These are phyloP conservation scores for Somion occarium DNA, from an alignment of 1,284 basidiomycete genomes.

Conservation along the genomic window DNA sequence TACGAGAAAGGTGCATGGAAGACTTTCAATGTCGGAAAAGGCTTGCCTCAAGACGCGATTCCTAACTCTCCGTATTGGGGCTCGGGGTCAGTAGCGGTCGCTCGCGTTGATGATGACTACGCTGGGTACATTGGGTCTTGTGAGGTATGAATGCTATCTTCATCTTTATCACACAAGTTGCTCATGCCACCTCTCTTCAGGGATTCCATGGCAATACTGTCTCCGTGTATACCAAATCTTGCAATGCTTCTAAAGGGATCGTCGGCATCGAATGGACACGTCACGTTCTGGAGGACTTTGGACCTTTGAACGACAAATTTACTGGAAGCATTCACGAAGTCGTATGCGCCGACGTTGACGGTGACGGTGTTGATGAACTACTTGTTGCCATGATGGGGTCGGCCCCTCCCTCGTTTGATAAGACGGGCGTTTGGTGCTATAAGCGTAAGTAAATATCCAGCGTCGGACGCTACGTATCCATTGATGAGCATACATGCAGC, in stretches of 20 bases:
- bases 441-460: conserved; percentile 16
- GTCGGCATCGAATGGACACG: conserved; percentile 22
- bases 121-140: conserved; percentile 26
- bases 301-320: conserved; percentile 18
- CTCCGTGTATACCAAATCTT: conserved; percentile 23
- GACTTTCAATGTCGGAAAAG: conserved; percentile 20
- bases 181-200: too few species aligned
- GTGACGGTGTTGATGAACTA: conserved; percentile 16
- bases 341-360: conserved; percentile 14
- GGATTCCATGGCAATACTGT: conserved; percentile 28
- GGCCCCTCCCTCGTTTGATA: conserved; percentile 3
- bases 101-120: conserved; percentile 21
- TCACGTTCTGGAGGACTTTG: conserved; percentile 24
- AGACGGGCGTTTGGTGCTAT: conserved; percentile 13
- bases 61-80: conserved; percentile 21
- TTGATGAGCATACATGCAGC: conserved; percentile 15
- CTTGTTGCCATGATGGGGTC: conserved; percentile 26
- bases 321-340: conserved; percentile 27
- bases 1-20: conserved; percentile 15
- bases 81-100: conserved; percentile 23
- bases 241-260: conserved; percentile 16
- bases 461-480: conserved; percentile 6
- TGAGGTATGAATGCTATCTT: conserved; percentile 23
- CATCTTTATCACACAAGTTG: too few species aligned
- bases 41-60: conserved; percentile 11